Evolutionary conservation across 2,329 filamentous ascomycete genomes (phyloP), one percentile per base, ranked within the genome.

Genomic region (Colletotrichum viniferum): DNA sequence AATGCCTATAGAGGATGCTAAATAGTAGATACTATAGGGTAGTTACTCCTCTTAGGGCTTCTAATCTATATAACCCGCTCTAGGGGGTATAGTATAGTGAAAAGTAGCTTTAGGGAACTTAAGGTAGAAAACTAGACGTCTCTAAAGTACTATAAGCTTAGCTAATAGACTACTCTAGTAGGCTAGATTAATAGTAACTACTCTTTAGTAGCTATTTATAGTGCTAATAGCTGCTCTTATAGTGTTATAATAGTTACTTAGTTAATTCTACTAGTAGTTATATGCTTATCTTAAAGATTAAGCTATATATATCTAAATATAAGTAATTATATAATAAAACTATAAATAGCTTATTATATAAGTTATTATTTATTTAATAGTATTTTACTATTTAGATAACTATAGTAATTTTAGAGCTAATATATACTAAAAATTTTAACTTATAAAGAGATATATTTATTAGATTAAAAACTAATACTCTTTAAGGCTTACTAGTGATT

Each of bases 301-400:
- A 63, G 5, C 56, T 61, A 61, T 61, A 61, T 61, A 61, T 61
- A 61, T 61, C 26, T 61, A 61, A 32, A 2, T 61, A 61, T 61
- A 61, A 61, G 7, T 6, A 61, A 28, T 61, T 28, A 61, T 61
- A 61, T 61, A 61, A 16, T n/a, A 1, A 36, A 36, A 36, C 34
- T 63, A 3, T n/a, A n/a, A n/a, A n/a, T n/a, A n/a, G n/a, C n/a
- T n/a, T n/a, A n/a, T n/a, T n/a, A n/a, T n/a, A n/a, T n/a, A n/a
- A n/a, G n/a, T n/a, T n/a, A n/a, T n/a, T n/a, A n/a, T n/a, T n/a
- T n/a, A n/a, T n/a, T n/a, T n/a, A n/a, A n/a, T n/a, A n/a, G n/a
- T n/a, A n/a, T n/a, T n/a, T n/a, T n/a, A n/a, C n/a, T n/a, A n/a
- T n/a, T n/a, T n/a, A n/a, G n/a, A n/a, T n/a, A n/a, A n/a, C n/a